Evolutionary conservation across 148 eudicot genomes (phyloP), one percentile per base, ranked within the genome.

Genomic region (Camellia sinensis): DNA sequence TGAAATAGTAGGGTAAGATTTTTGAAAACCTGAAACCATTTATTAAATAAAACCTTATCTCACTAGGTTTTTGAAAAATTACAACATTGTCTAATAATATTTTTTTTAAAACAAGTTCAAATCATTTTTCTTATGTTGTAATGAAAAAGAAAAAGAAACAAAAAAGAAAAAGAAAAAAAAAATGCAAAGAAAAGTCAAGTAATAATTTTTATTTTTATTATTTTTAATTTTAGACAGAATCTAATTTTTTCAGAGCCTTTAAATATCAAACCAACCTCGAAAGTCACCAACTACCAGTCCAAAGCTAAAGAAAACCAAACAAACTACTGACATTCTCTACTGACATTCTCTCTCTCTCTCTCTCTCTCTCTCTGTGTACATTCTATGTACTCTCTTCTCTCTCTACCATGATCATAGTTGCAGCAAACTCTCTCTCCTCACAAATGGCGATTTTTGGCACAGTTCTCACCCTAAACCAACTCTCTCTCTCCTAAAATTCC

Each of bases 401-500:
- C 37, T 66, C 61, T n/a, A 6, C 75, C 71, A 81, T 76, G 79
- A 45, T 67, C 43, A 64, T 19, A 22, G 71, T 29, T n/a, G 7
- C 4, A 3, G 6, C 11, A n/a, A 48, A 77, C 46, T 70, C 74
- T 61, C 66, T 41, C 41, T 41, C 45, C 1, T 17, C 17, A 43
- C 56, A 19, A 15, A 59, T 57, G 41, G 61, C 77, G 37, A 29
- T 29, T 54, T 67, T 17, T 22, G 60, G 79, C 78, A 48, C 43
- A 14, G 37, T 50, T 52, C 44, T 78, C 14, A 37, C 17, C 82
- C 73, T 50, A 5, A 50, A 22, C 64, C 45, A 43, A 52, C 71
- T 73, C 79, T 78, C 81, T 81, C 61, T 73, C 59, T 84, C 81
- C 81, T 84, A 84, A 84, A 70, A 41, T 7, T 40, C 76, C 19